Evolutionary conservation across 345 rosid species (phyloP).

Genomic region (Hibiscus tridactylites): DNA sequence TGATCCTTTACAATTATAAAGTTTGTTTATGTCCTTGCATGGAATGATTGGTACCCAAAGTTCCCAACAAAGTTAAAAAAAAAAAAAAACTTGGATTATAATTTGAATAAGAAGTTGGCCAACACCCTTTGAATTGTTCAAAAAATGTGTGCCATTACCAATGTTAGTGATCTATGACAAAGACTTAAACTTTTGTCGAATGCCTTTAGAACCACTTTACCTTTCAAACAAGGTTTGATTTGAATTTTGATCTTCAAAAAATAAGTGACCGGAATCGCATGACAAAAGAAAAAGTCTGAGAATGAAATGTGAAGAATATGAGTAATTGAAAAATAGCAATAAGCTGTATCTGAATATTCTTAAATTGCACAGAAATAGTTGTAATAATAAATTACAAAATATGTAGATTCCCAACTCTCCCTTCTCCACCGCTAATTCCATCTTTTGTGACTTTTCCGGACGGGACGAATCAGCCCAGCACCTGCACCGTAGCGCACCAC

Average conservation of each 20-base stretch:
- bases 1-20: no score
- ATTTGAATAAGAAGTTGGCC: no score
- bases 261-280: not conserved
- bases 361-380: conserved; percentile 1
- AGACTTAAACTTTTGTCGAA: not conserved
- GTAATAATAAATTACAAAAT: conserved; percentile 13
- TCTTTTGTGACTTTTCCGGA: conserved; percentile 9
- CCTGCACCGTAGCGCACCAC: not conserved
- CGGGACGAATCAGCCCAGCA: conserved; percentile 4
- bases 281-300: not conserved
- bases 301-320: not conserved
- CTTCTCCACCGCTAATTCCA: conserved; percentile 16
- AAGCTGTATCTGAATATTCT: conserved; percentile 17
- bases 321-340: not conserved
- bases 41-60: no score
- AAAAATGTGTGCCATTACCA: not conserved
- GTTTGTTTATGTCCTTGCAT: no score
- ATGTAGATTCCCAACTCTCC: conserved; percentile 1
- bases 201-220: not conserved
- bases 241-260: not conserved
- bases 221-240: not conserved
- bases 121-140: not conserved
- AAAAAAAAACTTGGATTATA: no score
- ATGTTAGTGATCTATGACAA: not conserved
- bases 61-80: no score